Evolutionary conservation across 2,329 filamentous ascomycete genomes (phyloP).

Genomic region (Proliferodiscus dingleyae): DNA sequence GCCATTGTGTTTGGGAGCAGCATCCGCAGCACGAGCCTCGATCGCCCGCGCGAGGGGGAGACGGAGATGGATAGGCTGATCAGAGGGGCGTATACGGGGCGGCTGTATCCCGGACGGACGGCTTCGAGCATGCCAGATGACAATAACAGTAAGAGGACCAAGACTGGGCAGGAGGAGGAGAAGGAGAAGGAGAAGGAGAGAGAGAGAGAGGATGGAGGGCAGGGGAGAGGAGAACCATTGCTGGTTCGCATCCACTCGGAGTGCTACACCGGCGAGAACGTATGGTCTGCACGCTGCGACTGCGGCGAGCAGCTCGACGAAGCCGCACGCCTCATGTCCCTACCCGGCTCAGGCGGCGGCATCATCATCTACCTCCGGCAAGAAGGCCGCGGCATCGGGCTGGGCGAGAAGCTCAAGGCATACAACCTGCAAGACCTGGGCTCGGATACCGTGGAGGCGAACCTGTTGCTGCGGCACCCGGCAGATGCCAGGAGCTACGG

Average conservation of each 20-base stretch:
- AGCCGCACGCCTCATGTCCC: conserved; percentile 86
- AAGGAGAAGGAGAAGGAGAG: conserved; percentile 11
- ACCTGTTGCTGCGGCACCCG: conserved; percentile 82
- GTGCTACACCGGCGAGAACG: conserved; percentile 97
- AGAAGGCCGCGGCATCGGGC: conserved; percentile 90
- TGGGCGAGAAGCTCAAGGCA: conserved; percentile 93
- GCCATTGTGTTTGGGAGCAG: conserved; percentile 92
- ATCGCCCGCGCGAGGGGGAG: conserved; percentile 68
- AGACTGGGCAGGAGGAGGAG: background rate
- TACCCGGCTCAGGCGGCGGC: conserved; percentile 65
- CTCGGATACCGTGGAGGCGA: conserved; percentile 96
- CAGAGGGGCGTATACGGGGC: conserved; percentile 84
- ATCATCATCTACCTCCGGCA: conserved; percentile 95
- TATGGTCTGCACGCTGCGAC: conserved; percentile 96
- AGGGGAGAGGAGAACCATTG: too few species aligned
- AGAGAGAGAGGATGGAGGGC: too few species aligned
- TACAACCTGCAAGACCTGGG: conserved; percentile 97
- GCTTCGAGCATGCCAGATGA: conserved; percentile 36
- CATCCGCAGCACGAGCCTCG: conserved; percentile 70
- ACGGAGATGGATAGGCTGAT: conserved; percentile 91
- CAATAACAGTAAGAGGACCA: conserved; percentile 1
- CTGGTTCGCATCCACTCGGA: conserved; percentile 95
- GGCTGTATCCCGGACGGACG: conserved; percentile 78
- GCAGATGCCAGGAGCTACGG: conserved; percentile 94
- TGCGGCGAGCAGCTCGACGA: conserved; percentile 98